phyloP scores from a whole-genome alignment of 2,329 filamentous ascomycete species.

The Didymella pinodella region DNA sequence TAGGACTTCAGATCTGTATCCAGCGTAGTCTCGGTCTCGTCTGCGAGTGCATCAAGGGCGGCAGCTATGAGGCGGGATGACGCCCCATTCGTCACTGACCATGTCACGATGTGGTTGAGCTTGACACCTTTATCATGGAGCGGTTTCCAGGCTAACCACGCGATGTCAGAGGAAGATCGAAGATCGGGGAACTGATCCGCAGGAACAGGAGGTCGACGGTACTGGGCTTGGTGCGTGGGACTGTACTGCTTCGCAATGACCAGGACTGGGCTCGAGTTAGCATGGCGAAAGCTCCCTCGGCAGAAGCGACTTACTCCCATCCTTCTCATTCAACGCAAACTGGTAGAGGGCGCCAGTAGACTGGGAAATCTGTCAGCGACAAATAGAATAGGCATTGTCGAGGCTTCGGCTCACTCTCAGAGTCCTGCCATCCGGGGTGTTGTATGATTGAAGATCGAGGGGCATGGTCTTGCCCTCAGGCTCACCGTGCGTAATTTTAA shows the following conservation, averaged over 20 bases:
- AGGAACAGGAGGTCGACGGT: constrained; percentile 8
- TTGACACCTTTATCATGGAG: constrained; percentile 7
- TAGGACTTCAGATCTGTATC: constrained; percentile 10
- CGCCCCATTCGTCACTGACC: constrained; percentile 9
- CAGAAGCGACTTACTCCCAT: constrained; percentile 1
- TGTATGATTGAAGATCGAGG: constrained; percentile 12
- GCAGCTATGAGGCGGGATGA: constrained; percentile 6
- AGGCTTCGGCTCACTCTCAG: background rate
- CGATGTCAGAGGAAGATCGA: constrained; percentile 10
- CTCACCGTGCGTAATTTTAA: constrained; percentile 14
- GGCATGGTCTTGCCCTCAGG: constrained; percentile 3
- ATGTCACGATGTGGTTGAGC: constrained; percentile 15
- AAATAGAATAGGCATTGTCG: background rate
- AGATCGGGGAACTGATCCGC: background rate
- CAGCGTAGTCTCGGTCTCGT: background rate
- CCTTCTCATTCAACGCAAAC: constrained; percentile 12
- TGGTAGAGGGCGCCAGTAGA: constrained; percentile 12
- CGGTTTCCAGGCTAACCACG: constrained; percentile 16
- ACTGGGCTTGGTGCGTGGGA: constrained; percentile 4
- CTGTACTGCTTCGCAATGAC: constrained; percentile 13
- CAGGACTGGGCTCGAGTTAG: background rate
- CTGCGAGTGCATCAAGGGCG: constrained; percentile 4
- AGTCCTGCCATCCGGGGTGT: background rate
- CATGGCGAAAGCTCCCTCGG: background rate
- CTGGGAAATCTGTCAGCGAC: background rate